Evolutionary conservation across 139 green algal species (phyloP).

Genomic region (Tetradesmus obliquus): DNA sequence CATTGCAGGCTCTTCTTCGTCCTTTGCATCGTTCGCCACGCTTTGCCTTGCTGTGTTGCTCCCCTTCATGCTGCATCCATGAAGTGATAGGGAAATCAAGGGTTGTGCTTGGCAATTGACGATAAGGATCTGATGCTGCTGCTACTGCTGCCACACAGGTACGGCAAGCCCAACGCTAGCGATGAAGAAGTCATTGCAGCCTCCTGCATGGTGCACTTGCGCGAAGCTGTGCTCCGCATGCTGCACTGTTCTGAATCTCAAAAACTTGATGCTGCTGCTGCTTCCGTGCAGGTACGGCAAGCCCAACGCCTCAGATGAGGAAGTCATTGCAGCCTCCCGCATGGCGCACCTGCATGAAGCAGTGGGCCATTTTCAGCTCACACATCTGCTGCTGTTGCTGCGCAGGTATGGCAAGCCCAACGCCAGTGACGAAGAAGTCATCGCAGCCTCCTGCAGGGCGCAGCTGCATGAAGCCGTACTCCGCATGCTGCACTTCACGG

Average conservation of each 20-base stretch:
- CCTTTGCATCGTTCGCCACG: no score
- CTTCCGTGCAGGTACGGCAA: slow-evolving; percentile 47
- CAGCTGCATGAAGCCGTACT: no score
- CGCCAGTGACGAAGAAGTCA: no score
- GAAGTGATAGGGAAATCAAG: no score
- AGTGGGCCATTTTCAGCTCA: slow-evolving; percentile 39
- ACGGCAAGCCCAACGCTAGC: slow-evolving; percentile 67
- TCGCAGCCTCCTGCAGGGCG: no score
- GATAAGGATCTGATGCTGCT: no score
- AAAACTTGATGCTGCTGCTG: neutral
- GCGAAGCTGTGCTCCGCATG: slow-evolving; percentile 61
- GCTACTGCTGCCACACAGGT: no score
- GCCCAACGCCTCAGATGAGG: slow-evolving; percentile 68
- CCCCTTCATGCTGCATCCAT: no score
- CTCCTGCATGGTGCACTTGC: slow-evolving; percentile 61
- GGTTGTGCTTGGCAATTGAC: no score
- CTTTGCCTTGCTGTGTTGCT: no score
- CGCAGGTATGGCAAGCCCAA: slow-evolving; percentile 74
- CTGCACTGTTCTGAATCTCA: no score
- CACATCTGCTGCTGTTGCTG: neutral
- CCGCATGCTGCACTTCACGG: neutral
- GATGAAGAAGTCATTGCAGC: slow-evolving; percentile 74
- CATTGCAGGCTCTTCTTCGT: no score
- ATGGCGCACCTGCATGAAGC: slow-evolving; percentile 62
- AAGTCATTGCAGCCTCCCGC: slow-evolving; percentile 71